These are phyloP conservation scores for Gracilaria caudata DNA, from an alignment of 23 red algal species.

Conservation along the genomic window DNA sequence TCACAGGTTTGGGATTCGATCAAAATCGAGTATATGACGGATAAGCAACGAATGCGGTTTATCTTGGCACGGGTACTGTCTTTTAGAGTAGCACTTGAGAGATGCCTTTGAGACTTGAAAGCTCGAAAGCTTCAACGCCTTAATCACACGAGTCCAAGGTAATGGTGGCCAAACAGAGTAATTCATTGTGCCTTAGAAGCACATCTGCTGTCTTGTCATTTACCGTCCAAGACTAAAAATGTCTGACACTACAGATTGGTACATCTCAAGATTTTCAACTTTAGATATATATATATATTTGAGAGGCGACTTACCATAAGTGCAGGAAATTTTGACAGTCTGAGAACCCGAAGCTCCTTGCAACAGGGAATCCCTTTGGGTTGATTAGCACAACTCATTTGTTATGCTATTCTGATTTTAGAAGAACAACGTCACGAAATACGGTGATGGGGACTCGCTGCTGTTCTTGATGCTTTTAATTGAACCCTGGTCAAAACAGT, in stretches of 20 bases:
- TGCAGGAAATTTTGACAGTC: too few relatives aligned
- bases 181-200: neutral
- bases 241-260: neutral
- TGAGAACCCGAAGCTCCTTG: too few relatives aligned
- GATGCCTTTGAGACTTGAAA: neutral
- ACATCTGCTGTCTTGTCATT: neutral
- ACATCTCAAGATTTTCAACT: too few relatives aligned
- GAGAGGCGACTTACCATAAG: too few relatives aligned
- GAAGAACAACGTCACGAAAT: too few relatives aligned
- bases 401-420: too few relatives aligned
- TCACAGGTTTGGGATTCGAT: neutral
- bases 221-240: neutral
- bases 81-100: constrained; percentile 2
- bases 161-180: neutral
- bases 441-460: too few relatives aligned
- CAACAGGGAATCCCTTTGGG: too few relatives aligned
- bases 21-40: neutral
- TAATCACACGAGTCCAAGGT: neutral
- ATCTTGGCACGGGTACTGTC: neutral
- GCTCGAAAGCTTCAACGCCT: neutral
- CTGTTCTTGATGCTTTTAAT: too few relatives aligned
- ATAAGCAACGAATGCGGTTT: neutral
- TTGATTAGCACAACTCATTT: too few relatives aligned
- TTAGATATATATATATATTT: neutral
- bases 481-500: too few relatives aligned